A percentile compares a stretch with the other conserved stretches of the same genome.
Conservation (phyloP, 257 asterid genomes). For the Solanum bukasovii region DNA sequence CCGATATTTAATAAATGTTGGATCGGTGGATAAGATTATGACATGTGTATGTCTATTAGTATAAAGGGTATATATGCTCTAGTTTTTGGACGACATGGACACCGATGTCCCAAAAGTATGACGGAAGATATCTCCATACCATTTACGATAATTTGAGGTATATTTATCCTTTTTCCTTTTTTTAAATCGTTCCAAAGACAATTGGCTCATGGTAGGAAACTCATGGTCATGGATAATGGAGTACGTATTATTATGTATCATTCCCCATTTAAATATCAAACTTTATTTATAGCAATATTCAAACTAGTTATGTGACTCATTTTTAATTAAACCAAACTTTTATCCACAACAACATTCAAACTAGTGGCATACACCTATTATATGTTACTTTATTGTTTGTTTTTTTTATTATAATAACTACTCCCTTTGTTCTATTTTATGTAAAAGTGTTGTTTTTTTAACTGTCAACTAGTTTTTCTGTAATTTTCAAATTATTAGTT, state of each 20-base stretch:
- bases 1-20: neutral
- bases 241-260: neutral
- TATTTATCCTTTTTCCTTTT: neutral
- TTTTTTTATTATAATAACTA: neutral
- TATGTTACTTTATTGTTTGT: neutral
- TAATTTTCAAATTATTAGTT: neutral
- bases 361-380: neutral
- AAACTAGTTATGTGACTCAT: no score
- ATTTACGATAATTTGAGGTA: accelerated
- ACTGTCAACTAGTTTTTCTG: neutral
- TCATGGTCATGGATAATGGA: neutral
- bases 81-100: no score
- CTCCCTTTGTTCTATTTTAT: neutral
- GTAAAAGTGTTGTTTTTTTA: neutral
- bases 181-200: neutral
- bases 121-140: accelerated
- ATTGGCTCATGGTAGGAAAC: neutral
- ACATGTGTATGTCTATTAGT: neutral
- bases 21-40: neutral
- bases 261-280: neutral
- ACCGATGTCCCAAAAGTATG: no score
- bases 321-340: neutral
- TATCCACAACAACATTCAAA: neutral
- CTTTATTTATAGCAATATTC: neutral
- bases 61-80: no score